phyloP scores from a whole-genome alignment of 306 rosid genomes.

The Hippophae gyantsensis region DNA sequence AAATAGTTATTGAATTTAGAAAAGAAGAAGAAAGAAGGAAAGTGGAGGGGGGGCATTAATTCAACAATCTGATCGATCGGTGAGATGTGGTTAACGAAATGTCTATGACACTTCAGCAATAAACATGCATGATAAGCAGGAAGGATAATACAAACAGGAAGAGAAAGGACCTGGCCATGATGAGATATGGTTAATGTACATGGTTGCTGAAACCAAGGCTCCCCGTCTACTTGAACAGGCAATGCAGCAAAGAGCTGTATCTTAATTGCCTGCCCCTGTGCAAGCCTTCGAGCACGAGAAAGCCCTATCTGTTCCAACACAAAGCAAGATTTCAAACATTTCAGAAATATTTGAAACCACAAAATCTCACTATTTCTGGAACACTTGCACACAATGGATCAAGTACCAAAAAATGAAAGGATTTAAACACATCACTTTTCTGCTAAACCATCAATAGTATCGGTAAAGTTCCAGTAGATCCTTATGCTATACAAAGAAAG shows the following conservation, averaged over 20 bases:
- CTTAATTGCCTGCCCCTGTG: constrained; percentile 89
- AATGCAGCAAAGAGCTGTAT: constrained; percentile 63
- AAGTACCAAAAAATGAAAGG: neutral
- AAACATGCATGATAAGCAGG: too few species aligned
- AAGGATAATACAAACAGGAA: constrained; percentile 4
- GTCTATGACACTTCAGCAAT: too few species aligned
- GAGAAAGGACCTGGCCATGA: constrained; percentile 76
- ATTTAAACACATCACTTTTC: neutral
- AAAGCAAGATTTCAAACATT: constrained; percentile 1
- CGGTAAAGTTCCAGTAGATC: neutral
- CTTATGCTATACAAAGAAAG: neutral
- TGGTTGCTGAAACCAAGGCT: constrained; percentile 84
- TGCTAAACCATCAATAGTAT: neutral
- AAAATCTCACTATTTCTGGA: constrained; percentile 12
- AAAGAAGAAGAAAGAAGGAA: too few species aligned
- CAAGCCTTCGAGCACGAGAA: constrained; percentile 95
- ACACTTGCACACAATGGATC: neutral
- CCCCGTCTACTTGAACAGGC: constrained; percentile 98
- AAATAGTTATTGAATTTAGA: too few species aligned
- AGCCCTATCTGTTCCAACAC: constrained; percentile 71
- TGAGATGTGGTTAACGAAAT: too few species aligned
- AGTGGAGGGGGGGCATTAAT: too few species aligned
- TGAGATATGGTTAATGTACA: constrained; percentile 74
- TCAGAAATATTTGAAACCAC: constrained; percentile 10
- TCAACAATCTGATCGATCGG: too few species aligned